Percentiles rank a stretch among this genome's conserved stretches.
Evolutionary conservation across 2,329 filamentous ascomycete genomes (phyloP).

Genomic region (Domatiomyces catenatus): DNA sequence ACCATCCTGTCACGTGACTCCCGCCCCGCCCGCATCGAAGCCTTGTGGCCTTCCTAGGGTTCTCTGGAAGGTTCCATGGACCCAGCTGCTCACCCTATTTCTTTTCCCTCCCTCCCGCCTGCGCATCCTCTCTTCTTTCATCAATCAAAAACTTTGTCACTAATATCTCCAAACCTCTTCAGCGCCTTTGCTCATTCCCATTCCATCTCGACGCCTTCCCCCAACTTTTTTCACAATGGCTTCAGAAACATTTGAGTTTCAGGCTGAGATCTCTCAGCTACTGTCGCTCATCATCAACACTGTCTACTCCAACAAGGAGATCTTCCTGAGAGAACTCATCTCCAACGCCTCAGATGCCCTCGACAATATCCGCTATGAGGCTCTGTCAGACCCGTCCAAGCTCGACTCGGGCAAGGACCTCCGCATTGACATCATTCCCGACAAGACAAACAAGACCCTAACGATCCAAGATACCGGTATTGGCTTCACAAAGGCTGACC

Average conservation of each 20-base stretch:
- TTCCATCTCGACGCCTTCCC: conserved; percentile 22
- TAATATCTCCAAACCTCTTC: conserved; percentile 3
- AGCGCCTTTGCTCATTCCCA: conserved; percentile 5
- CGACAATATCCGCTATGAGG: conserved; percentile 99
- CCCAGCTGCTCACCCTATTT: background rate
- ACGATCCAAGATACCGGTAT: conserved; percentile 98
- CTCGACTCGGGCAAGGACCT: conserved; percentile 96
- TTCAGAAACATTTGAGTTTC: conserved; percentile 96
- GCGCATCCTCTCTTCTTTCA: background rate
- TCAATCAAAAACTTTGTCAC: conserved; percentile 1
- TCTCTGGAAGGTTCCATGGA: background rate
- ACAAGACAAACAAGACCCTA: conserved; percentile 94
- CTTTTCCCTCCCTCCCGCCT: background rate
- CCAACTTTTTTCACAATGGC: conserved; percentile 46
- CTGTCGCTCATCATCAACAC: conserved; percentile 99
- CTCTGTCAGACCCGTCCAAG: conserved; percentile 91
- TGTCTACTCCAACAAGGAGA: conserved; percentile 99
- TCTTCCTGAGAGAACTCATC: conserved; percentile 95
- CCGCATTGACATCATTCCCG: conserved; percentile 94
- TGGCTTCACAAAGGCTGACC: conserved; percentile 99
- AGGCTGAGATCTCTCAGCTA: conserved; percentile 99
- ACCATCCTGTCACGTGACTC: background rate
- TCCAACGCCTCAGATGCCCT: conserved; percentile 98
- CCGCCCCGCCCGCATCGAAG: background rate
- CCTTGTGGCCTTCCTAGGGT: background rate